These are phyloP conservation scores for Metarhizium anisopliae DNA, from an alignment of 2,329 filamentous ascomycete genomes.

Conservation along the genomic window DNA sequence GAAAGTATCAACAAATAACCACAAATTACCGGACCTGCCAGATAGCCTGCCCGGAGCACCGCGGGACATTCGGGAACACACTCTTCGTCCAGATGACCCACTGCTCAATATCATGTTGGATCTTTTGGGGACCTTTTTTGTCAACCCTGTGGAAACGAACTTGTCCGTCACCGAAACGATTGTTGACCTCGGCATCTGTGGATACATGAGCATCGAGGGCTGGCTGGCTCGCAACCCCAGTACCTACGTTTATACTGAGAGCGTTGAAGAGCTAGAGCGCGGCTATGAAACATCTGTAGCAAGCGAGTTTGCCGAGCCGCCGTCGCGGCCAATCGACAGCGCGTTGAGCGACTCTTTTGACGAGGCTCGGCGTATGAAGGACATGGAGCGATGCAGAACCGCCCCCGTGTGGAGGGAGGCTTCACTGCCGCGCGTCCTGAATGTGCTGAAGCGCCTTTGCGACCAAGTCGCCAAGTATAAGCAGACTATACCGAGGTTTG, in stretches of 20 bases:
- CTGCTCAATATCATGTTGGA: conserved; percentile 58
- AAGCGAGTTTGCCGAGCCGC: conserved; percentile 3
- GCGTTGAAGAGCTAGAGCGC: conserved; percentile 8
- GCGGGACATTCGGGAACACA: conserved; percentile 51
- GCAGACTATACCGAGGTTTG: conserved; percentile 59
- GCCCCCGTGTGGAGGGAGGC: conserved; percentile 43
- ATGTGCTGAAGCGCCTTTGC: conserved; percentile 49
- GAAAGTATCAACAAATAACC: conserved; percentile 45
- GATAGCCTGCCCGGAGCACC: conserved; percentile 51
- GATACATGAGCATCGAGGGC: conserved; percentile 77
- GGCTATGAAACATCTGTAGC: conserved; percentile 5
- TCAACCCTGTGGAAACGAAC: conserved; percentile 88
- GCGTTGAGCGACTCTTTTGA: conserved; percentile 2
- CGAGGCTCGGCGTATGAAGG: conserved; percentile 30
- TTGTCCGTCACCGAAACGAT: conserved; percentile 77
- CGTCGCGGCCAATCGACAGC: background rate
- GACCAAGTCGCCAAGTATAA: conserved; percentile 56
- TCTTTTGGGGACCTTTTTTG: conserved; percentile 71
- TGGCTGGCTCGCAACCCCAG: conserved; percentile 75
- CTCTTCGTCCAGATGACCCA: conserved; percentile 52
- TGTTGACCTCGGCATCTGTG: conserved; percentile 74
- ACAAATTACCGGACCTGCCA: conserved; percentile 45
- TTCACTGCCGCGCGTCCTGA: conserved; percentile 44
- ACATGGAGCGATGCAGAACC: conserved; percentile 42
- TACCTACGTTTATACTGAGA: conserved; percentile 38